A percentile compares a stretch with the other conserved stretches of the same genome.
phyloP scores from a whole-genome alignment of 306 rosid genomes.

The Benincasa hispida region DNA sequence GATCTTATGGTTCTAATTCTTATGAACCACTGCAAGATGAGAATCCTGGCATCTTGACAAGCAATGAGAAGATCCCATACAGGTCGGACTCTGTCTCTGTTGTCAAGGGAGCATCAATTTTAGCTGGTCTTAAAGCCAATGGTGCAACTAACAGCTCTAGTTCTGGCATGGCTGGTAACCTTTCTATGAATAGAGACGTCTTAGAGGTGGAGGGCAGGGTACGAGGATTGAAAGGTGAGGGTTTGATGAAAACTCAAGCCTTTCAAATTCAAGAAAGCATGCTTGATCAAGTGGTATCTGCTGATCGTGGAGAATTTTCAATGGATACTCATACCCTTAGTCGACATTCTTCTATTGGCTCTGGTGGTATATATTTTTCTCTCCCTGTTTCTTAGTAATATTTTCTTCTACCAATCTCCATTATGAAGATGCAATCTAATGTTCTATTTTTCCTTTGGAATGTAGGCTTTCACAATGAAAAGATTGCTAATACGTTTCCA shows the following conservation, averaged over 20 bases:
- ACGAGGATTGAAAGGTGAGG: slow-evolving; percentile 19
- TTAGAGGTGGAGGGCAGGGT: slow-evolving; percentile 21
- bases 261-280: slow-evolving; percentile 28
- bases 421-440: not conserved
- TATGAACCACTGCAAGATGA: slow-evolving; percentile 22
- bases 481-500: slow-evolving; percentile 19
- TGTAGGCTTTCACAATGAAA: slow-evolving; percentile 21
- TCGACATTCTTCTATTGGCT: slow-evolving; percentile 27
- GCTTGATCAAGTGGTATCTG: slow-evolving; percentile 25
- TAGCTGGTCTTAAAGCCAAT: slow-evolving; percentile 16
- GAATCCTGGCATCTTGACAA: slow-evolving; percentile 14
- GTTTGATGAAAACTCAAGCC: slow-evolving; percentile 15
- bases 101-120: slow-evolving; percentile 17
- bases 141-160: slow-evolving; percentile 15
- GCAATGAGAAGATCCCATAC: slow-evolving; percentile 22
- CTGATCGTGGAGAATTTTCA: slow-evolving; percentile 23
- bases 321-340: slow-evolving; percentile 16
- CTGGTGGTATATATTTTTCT: slow-evolving; percentile 15
- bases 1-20: slow-evolving; percentile 29
- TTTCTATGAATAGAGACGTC: slow-evolving; percentile 21
- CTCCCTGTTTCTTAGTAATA: not conserved
- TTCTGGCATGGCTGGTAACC: slow-evolving; percentile 16
- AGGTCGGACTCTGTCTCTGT: slow-evolving; percentile 20
- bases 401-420: not conserved
- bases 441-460: slow-evolving; percentile 12